Evolutionary conservation across 129 eudicot species (phyloP).

Genomic region (Apium graveolens): DNA sequence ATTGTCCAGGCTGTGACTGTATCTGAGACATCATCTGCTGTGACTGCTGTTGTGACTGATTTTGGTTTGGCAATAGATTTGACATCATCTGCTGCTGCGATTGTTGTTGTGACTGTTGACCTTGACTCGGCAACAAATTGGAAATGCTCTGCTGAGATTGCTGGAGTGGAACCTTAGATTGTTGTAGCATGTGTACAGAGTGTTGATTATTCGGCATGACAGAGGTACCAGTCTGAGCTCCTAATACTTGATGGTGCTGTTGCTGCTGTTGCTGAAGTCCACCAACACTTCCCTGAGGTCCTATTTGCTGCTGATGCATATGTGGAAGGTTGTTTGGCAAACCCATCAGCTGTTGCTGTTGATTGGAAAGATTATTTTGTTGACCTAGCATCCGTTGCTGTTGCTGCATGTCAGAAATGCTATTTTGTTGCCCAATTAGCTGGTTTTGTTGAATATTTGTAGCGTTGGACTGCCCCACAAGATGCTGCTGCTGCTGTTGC

Average conservation of each 20-base stretch:
- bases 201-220: constrained; percentile 70
- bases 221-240: constrained; percentile 63
- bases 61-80: constrained; percentile 42
- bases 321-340: constrained; percentile 64
- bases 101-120: constrained; percentile 73
- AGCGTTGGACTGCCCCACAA: constrained; percentile 54
- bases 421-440: constrained; percentile 62
- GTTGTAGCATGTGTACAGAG: constrained; percentile 58
- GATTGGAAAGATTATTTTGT: constrained; percentile 44
- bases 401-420: constrained; percentile 59
- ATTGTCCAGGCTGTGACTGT: constrained; percentile 73
- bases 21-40: constrained; percentile 77
- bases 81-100: constrained; percentile 82
- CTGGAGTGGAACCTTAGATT: constrained; percentile 59
- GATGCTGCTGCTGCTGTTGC: constrained; percentile 24
- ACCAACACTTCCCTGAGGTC: constrained; percentile 39
- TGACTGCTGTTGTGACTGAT: constrained; percentile 64
- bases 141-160: constrained; percentile 63
- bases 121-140: constrained; percentile 60
- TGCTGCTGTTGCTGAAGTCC: constrained; percentile 42
- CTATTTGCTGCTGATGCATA: constrained; percentile 86
- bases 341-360: constrained; percentile 45
- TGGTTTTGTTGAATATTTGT: constrained; percentile 56
- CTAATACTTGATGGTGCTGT: constrained; percentile 34
- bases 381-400: constrained; percentile 56